A percentile compares a stretch with the other conserved stretches of the same genome.
Conservation (phyloP, 1,284 basidiomycete genomes). For the Inonotus obliquus region DNA sequence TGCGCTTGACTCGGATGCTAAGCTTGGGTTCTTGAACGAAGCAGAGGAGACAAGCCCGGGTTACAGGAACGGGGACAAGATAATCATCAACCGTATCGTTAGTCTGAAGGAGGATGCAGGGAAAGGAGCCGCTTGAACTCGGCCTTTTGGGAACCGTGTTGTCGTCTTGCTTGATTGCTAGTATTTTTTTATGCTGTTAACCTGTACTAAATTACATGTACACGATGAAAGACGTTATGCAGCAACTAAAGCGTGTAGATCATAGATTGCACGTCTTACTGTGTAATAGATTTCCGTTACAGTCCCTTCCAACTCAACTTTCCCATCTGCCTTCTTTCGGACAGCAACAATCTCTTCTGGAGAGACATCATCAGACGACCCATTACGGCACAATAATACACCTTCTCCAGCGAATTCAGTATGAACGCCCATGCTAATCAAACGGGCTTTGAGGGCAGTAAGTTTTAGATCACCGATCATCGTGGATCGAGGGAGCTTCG, state of each 20-base stretch:
- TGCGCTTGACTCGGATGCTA: conserved; percentile 83
- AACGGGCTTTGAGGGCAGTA: conserved; percentile 74
- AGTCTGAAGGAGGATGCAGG: conserved; percentile 94
- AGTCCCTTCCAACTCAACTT: conserved; percentile 84
- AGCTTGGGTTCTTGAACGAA: conserved; percentile 60
- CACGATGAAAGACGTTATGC: conserved; percentile 35
- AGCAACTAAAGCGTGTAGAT: conserved; percentile 81
- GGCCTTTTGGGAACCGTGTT: not conserved
- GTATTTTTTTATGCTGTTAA: not conserved
- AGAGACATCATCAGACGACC: conserved; percentile 42
- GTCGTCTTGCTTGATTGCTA: not conserved
- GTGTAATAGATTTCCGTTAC: conserved; percentile 86
- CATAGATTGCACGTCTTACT: conserved; percentile 85
- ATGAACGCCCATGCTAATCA: conserved; percentile 71
- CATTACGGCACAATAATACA: conserved; percentile 84
- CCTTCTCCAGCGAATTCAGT: conserved; percentile 94
- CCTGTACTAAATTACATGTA: not conserved
- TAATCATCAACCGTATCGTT: conserved; percentile 93
- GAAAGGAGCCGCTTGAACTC: conserved; percentile 39
- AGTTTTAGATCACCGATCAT: conserved; percentile 96
- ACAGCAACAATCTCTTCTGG: conserved; percentile 71
- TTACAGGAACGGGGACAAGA: conserved; percentile 61
- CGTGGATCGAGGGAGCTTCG: conserved; percentile 74
- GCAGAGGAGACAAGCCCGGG: conserved; percentile 38
- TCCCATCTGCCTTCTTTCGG: conserved; percentile 77